These are phyloP conservation scores for Psilocybe cubensis DNA, from an alignment of 768 basidiomycete genomes.

Conservation along the genomic window DNA sequence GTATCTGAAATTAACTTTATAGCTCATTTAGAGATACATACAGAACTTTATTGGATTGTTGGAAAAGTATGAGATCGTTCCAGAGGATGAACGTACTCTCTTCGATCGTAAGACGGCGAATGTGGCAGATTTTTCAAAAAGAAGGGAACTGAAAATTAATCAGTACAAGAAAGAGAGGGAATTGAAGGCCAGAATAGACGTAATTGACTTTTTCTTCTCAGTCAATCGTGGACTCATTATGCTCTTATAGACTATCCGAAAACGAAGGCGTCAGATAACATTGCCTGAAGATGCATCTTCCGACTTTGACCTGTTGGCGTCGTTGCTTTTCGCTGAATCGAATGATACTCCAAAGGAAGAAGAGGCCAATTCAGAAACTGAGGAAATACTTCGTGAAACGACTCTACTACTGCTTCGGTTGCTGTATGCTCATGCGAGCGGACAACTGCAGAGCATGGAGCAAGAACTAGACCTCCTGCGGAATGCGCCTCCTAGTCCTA, in stretches of 20 bases:
- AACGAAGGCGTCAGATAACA: constrained; percentile 49
- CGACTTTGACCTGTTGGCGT: constrained; percentile 67
- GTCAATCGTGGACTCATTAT: constrained; percentile 2
- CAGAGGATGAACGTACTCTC: constrained; percentile 59
- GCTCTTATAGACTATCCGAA: constrained; percentile 52
- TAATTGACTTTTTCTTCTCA: constrained; percentile 28
- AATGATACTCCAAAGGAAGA: constrained; percentile 34
- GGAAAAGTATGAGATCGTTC: constrained; percentile 69
- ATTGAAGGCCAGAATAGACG: constrained; percentile 71
- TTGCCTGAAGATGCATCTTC: constrained; percentile 35
- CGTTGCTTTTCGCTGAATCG: constrained; percentile 53
- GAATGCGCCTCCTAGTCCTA: constrained; percentile 51
- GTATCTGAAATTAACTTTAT: constrained; percentile 22
- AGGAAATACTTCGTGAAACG: constrained; percentile 69
- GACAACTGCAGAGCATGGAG: constrained; percentile 66
- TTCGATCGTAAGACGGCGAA: constrained; percentile 50
- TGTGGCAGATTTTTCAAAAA: constrained; percentile 66
- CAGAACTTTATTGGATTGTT: constrained; percentile 50
- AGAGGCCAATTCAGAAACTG: constrained; percentile 59
- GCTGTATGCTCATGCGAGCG: constrained; percentile 67
- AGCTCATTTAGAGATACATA: constrained; percentile 48
- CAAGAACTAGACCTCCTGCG: constrained; percentile 76
- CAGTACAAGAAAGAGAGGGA: constrained; percentile 90
- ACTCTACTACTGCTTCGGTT: constrained; percentile 75
- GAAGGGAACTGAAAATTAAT: constrained; percentile 88